These are phyloP conservation scores for Tubosaeta sp. DNA, from an alignment of 768 basidiomycete genomes.

Conservation along the genomic window DNA sequence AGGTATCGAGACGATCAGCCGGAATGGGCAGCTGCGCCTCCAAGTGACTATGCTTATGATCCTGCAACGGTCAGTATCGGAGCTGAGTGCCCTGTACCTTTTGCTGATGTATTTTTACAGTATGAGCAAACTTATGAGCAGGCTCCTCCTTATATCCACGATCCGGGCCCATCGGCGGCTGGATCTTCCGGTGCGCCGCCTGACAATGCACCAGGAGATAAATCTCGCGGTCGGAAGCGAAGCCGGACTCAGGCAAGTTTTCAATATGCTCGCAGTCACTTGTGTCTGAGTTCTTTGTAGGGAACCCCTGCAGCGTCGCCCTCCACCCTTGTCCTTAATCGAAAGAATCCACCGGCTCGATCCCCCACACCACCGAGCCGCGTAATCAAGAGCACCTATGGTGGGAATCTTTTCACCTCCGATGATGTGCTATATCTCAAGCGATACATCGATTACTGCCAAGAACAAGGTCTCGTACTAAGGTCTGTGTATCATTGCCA, in stretches of 20 bases:
- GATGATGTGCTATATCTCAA: slow-evolving; percentile 83
- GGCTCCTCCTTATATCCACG: slow-evolving; percentile 50
- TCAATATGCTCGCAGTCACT: not conserved
- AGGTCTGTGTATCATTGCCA: slow-evolving; percentile 42
- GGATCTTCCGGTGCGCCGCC: slow-evolving; percentile 35
- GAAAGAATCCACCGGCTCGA: slow-evolving; percentile 61
- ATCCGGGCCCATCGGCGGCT: slow-evolving; percentile 44
- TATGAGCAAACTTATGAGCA: slow-evolving; percentile 59
- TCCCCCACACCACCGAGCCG: slow-evolving; percentile 82
- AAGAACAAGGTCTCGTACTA: slow-evolving; percentile 79
- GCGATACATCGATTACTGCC: slow-evolving; percentile 87
- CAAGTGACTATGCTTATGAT: slow-evolving; percentile 52
- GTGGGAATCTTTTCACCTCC: slow-evolving; percentile 81
- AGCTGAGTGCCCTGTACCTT: not conserved
- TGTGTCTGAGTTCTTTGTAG: slow-evolving; percentile 29
- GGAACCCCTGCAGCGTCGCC: slow-evolving; percentile 62
- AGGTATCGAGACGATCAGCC: slow-evolving; percentile 59
- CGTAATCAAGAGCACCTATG: slow-evolving; percentile 85
- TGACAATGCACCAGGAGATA: slow-evolving; percentile 34
- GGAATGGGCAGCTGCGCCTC: slow-evolving; percentile 39
- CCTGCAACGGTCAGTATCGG: slow-evolving; percentile 40
- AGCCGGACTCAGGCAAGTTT: slow-evolving; percentile 50
- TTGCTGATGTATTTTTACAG: slow-evolving; percentile 27
- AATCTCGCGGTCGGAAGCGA: slow-evolving; percentile 66
- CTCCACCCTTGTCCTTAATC: slow-evolving; percentile 61